Evolutionary conservation across 257 asterid species (phyloP), one percentile per base, ranked within the genome.

Genomic region (Solanum bulbocastanum): DNA sequence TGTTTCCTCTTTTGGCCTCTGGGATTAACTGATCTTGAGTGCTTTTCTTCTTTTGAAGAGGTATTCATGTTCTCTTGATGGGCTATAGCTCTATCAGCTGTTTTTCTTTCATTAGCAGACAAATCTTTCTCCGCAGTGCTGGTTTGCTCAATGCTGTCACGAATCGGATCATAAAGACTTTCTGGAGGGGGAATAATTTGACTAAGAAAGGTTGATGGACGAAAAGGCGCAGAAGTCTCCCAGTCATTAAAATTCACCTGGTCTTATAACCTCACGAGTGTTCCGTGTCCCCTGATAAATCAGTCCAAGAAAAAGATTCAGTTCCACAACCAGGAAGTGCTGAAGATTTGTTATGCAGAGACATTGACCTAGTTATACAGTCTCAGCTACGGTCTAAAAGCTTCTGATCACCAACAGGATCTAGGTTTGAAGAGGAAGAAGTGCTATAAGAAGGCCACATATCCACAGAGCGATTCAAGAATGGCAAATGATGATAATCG

Each of bases 191-290:
- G 91, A 52, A 96, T 87, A 30, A 85, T 91, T 62, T 83, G 92
- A 33, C 95, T 93, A 58, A 97, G 88, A 65, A 88, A 91, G 88
- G 92, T 91, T 5, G 96, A 94, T 33, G 98, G 98, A 27, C 86
- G 87, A 87, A 95, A 95, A 90, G 97, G 97, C 75, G 58, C 90
- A 32, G 98, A 95, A 68, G 96, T 95, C 88, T 92, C 96, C 98
- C 99, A 97, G 85, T 92, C 87, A 88, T 87, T 84, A 88, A 90
- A 92, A 68, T 90, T 88, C 62, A 85, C 83, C 86, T 89, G 75
- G 90, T 85, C 87, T 88, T 90, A 65, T n/a, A 88, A 66, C 81
- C 91, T 37, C 87, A 87, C 3, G 91, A 71, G 84, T 65, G 89
- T 72, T 83, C 89, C 56, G 78, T 83, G 83, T 87, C 96, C 69